These are phyloP conservation scores for Candida caryicola DNA, from an alignment of 805 yeast genomes.

Conservation along the genomic window DNA sequence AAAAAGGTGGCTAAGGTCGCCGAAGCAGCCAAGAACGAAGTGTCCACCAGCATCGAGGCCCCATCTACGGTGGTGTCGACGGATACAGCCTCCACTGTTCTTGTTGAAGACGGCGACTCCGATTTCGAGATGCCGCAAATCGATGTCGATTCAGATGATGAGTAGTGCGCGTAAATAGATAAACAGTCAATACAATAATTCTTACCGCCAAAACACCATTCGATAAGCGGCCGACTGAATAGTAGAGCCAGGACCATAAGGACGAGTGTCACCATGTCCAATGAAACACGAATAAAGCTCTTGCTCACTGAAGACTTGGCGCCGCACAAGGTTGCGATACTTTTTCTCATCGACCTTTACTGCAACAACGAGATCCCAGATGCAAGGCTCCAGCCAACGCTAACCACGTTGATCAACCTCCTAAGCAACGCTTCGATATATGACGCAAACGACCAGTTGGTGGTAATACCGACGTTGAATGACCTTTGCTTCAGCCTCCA, in stretches of 20 bases:
- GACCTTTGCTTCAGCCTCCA: constrained; percentile 21
- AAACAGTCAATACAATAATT: background rate
- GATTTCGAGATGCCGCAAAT: constrained; percentile 54
- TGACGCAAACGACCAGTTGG: constrained; percentile 14
- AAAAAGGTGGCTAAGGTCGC: background rate
- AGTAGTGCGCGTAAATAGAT: constrained; percentile 15
- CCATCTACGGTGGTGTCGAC: background rate
- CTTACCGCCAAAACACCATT: too few species aligned
- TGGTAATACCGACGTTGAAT: constrained; percentile 31
- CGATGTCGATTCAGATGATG: constrained; percentile 44
- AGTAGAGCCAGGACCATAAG: too few species aligned
- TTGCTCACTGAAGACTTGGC: constrained; percentile 44
- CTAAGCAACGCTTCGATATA: constrained; percentile 36
- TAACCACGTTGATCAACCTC: constrained; percentile 42
- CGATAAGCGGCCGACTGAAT: too few species aligned
- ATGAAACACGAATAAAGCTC: constrained; percentile 14
- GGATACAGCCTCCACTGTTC: background rate
- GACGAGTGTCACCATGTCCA: background rate
- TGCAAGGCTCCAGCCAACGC: constrained; percentile 33
- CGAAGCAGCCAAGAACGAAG: constrained; percentile 5
- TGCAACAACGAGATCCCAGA: constrained; percentile 19
- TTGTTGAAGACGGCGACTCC: constrained; percentile 29
- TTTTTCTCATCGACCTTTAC: constrained; percentile 48
- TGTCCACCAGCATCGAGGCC: constrained; percentile 5
- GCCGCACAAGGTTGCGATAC: constrained; percentile 52